phyloP scores from a whole-genome alignment of 139 green algal genomes.

The Picochlorum sp. region DNA sequence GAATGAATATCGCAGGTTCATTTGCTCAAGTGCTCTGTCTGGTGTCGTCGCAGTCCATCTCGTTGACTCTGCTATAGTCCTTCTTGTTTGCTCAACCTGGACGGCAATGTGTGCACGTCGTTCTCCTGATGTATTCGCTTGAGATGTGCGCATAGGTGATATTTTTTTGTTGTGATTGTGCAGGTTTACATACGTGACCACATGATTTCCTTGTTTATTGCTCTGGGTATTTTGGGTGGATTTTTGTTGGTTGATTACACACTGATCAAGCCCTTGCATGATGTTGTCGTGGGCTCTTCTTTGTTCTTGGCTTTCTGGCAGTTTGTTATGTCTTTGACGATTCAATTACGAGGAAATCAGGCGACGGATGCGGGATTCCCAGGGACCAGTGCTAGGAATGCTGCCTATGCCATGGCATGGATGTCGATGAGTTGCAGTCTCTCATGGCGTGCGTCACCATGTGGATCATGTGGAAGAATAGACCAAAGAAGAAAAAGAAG shows the following conservation, averaged over 20 bases:
- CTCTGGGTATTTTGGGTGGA: neutral
- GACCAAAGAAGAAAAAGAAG: conserved; percentile 5
- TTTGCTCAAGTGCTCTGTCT: conserved; percentile 5
- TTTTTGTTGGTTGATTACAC: conserved; percentile 4
- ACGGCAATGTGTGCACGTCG: conserved; percentile 11
- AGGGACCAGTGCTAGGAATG: neutral
- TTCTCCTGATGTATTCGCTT: neutral
- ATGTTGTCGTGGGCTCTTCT: neutral
- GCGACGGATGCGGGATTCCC: conserved; percentile 8
- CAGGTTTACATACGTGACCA: conserved; percentile 11
- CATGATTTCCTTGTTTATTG: neutral
- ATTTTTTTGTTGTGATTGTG: neutral
- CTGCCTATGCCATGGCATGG: conserved; percentile 7
- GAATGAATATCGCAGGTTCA: conserved; percentile 7
- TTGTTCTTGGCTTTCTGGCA: conserved; percentile 10
- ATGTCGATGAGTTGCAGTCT: conserved; percentile 1
- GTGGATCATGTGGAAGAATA: neutral
- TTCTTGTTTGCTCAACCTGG: conserved; percentile 10
- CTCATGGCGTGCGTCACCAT: neutral
- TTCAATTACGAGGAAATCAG: conserved; percentile 9
- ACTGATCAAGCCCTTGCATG: neutral
- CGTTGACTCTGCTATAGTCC: neutral
- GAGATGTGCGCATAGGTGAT: neutral
- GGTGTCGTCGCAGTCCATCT: conserved; percentile 3
- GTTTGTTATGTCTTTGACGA: conserved; percentile 13